Conservation (phyloP, 352 stramenopile genomes). For the Globisporangium emineosum region DNA sequence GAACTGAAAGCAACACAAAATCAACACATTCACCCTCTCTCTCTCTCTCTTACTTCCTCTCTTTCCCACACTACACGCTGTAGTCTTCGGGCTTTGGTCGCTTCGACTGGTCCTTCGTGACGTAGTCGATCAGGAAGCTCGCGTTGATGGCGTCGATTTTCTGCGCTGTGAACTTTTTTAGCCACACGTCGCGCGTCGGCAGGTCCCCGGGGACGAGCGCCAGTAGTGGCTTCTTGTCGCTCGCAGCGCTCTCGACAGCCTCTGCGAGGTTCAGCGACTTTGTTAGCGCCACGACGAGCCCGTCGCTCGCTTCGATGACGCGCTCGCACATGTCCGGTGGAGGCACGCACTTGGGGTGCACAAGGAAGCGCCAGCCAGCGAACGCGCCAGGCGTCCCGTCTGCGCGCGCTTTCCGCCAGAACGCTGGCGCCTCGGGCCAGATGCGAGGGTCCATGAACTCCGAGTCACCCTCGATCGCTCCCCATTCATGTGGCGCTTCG, state of each 20-base stretch:
- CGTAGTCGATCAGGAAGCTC: conserved; percentile 81
- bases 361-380: conserved; percentile 63
- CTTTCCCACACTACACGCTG: conserved; percentile 28
- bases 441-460: conserved; percentile 74
- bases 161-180: conserved; percentile 67
- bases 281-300: conserved; percentile 52
- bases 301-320: conserved; percentile 55
- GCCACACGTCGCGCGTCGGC: conserved; percentile 53
- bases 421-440: conserved; percentile 53
- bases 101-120: conserved; percentile 77
- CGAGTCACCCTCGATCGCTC: conserved; percentile 41
- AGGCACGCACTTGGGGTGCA: conserved; percentile 71
- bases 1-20: not conserved
- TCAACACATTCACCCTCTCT: not conserved
- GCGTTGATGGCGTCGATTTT: conserved; percentile 75
- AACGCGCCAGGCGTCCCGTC: conserved; percentile 53
- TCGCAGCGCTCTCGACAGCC: conserved; percentile 22
- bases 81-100: conserved; percentile 52
- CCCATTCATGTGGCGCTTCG: conserved; percentile 75
- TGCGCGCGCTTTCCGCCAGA: conserved; percentile 63
- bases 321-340: conserved; percentile 82
- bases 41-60: not conserved
- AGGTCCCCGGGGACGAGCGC: conserved; percentile 55
- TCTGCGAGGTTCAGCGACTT: conserved; percentile 48
- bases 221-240: conserved; percentile 46